These are phyloP conservation scores for Oryza brachyantha DNA, from an alignment of 176 grass and related monocot genomes.

Conservation along the genomic window DNA sequence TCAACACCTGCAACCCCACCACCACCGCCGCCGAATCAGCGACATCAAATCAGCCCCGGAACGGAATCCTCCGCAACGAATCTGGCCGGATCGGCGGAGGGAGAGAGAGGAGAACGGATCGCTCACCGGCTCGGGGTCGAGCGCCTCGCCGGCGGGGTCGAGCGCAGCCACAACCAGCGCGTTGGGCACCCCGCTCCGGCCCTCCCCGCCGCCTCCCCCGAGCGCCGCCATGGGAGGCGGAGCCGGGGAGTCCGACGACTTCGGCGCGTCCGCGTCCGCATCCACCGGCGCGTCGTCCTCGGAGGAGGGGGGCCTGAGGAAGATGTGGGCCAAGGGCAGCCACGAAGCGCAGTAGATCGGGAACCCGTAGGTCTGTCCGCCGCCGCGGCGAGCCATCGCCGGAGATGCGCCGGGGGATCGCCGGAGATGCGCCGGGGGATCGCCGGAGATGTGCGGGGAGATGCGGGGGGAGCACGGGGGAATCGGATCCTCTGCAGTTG, in stretches of 20 bases:
- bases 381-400: constrained; percentile 37
- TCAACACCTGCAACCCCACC: constrained; percentile 45
- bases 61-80: constrained; percentile 11
- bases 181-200: constrained; percentile 81
- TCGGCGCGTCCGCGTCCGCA: background rate
- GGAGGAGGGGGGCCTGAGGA: constrained; percentile 25
- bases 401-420: background rate
- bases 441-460: background rate
- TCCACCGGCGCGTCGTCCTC: background rate
- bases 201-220: constrained; percentile 77
- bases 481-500: too few relatives aligned
- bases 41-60: constrained; percentile 3
- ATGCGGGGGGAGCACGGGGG: background rate
- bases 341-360: constrained; percentile 91
- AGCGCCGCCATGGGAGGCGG: constrained; percentile 42
- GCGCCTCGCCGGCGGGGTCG: constrained; percentile 13
- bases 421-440: constrained; percentile 5
- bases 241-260: background rate
- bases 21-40: background rate
- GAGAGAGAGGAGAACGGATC: background rate
- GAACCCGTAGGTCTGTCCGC: constrained; percentile 75
- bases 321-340: constrained; percentile 71
- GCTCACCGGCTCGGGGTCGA: constrained; percentile 61
- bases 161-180: constrained; percentile 59
- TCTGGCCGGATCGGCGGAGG: background rate